phyloP scores from a whole-genome alignment of 495 filamentous ascomycete genomes.

The Daldinia caldariorum region DNA sequence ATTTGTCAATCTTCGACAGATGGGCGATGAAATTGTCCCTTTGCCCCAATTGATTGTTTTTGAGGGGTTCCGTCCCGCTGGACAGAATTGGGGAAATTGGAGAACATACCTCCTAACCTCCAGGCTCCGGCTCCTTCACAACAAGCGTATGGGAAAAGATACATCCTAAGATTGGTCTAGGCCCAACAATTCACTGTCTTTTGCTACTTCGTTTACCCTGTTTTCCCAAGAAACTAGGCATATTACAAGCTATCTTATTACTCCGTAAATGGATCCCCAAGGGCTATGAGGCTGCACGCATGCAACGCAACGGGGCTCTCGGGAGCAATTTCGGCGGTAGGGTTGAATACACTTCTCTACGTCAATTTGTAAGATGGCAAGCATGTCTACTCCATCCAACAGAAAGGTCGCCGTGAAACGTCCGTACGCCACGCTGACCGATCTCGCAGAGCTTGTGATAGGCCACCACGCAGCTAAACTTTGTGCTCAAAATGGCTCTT shows the following conservation, averaged over 20 bases:
- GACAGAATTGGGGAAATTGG: slow-evolving; percentile 46
- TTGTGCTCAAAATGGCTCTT: slow-evolving; percentile 19
- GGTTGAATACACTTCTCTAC: slow-evolving; percentile 33
- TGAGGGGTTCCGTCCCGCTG: slow-evolving; percentile 39
- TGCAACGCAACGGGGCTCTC: slow-evolving; percentile 39
- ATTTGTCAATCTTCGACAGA: slow-evolving; percentile 19
- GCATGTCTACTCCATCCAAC: slow-evolving; percentile 20
- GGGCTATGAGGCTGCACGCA: slow-evolving; percentile 26
- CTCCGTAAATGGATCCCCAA: slow-evolving; percentile 25
- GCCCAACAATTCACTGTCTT: slow-evolving; percentile 34
- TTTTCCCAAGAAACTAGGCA: slow-evolving; percentile 27
- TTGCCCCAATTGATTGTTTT: slow-evolving; percentile 34
- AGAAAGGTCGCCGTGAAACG: slow-evolving; percentile 29
- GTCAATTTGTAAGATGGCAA: slow-evolving; percentile 25
- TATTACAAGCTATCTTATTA: slow-evolving; percentile 27
- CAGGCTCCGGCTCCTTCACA: slow-evolving; percentile 1
- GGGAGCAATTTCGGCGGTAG: slow-evolving; percentile 41
- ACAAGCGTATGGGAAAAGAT: slow-evolving; percentile 22
- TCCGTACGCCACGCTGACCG: slow-evolving; percentile 38
- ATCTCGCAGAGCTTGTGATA: slow-evolving; percentile 45
- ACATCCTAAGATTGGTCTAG: slow-evolving; percentile 39
- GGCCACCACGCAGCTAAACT: slow-evolving; percentile 25
- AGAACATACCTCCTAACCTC: slow-evolving; percentile 27
- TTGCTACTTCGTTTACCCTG: slow-evolving; percentile 31
- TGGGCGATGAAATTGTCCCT: slow-evolving; percentile 28